phyloP scores from a whole-genome alignment of 257 asterid species.

The Solanum clarkiae region DNA sequence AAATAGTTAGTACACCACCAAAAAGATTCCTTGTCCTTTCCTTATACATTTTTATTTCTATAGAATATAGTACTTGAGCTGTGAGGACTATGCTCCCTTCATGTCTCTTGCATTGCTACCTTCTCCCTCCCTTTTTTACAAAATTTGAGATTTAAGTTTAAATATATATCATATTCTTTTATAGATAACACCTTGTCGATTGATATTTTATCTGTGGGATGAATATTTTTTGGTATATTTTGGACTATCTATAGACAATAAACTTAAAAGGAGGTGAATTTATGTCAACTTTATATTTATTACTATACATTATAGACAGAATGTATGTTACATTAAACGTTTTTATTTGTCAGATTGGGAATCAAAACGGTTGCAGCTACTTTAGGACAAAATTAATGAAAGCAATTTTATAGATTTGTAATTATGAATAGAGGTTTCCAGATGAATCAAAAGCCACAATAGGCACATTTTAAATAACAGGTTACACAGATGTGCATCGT shows the following conservation, averaged over 20 bases:
- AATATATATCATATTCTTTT: background rate
- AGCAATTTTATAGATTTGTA: background rate
- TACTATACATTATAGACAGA: background rate
- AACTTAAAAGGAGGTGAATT: background rate
- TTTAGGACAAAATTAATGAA: background rate
- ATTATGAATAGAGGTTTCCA: background rate
- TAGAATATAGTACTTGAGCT: background rate
- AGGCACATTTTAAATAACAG: background rate
- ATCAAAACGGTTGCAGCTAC: background rate
- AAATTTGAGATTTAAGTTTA: background rate
- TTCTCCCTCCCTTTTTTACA: background rate
- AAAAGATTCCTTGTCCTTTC: slow-evolving; percentile 29
- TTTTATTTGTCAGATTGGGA: background rate
- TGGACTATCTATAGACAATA: background rate
- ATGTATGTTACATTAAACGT: background rate
- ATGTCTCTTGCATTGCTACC: background rate
- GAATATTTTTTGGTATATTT: background rate
- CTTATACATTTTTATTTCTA: slow-evolving; percentile 2
- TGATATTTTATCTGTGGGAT: background rate
- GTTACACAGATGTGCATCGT: background rate
- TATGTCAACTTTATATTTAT: background rate
- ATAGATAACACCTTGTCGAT: background rate
- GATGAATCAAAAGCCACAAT: background rate
- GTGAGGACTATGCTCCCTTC: background rate
- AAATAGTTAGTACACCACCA: slow-evolving; percentile 13